Evolutionary conservation across 202 grass and related monocot genomes (phyloP), one percentile per base, ranked within the genome.

Genomic region (Elaeis oleifera): DNA sequence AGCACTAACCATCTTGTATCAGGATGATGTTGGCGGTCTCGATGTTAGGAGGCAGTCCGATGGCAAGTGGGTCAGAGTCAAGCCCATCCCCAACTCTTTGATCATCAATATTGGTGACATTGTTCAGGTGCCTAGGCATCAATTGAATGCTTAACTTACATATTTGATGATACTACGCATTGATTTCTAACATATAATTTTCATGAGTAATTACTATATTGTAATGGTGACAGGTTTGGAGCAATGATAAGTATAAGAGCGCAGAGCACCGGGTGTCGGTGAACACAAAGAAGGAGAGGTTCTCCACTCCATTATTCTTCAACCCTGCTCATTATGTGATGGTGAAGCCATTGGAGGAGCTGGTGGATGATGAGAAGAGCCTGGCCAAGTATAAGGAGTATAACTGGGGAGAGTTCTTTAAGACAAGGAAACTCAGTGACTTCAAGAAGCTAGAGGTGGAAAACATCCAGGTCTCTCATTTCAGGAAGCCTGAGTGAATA

Each of bases 161-260:
- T 44, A 44, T 44, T 44, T 9, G 36, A 36, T 36, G 8, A 9
- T 1, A 9, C 32, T 36, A 9, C 0, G 9, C 32, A 36, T 9
- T 36, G 32, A 44, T 44, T 44, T 44, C 9, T 44, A 3, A 2
- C 36, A 13, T 44, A 44, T 44, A 44, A 3, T 44, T 44, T 44
- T 44, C 36, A 44, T 11, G 8, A 44, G 36, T 44, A 44, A 3
- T 44, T 44, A 2, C 6, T 44, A 1, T 2, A 13, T 44, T 1
- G 36, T 53, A 11, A 4, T 9, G n/a, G 16, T 14, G 3, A 4
- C 23, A 85, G 88, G 90, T 95, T 14, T 96, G 90, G 90, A 96
- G 90, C 87, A 96, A 90, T 59, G 90, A 88, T 14, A 74, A 72
- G 66, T 96, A 96, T 56, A 76, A 85, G 76, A 96, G 90, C 51